A percentile compares a stretch with the other conserved stretches of the same genome.
Conservation (phyloP, 352 stramenopile genomes). For the Globisporangium uncinulatum region DNA sequence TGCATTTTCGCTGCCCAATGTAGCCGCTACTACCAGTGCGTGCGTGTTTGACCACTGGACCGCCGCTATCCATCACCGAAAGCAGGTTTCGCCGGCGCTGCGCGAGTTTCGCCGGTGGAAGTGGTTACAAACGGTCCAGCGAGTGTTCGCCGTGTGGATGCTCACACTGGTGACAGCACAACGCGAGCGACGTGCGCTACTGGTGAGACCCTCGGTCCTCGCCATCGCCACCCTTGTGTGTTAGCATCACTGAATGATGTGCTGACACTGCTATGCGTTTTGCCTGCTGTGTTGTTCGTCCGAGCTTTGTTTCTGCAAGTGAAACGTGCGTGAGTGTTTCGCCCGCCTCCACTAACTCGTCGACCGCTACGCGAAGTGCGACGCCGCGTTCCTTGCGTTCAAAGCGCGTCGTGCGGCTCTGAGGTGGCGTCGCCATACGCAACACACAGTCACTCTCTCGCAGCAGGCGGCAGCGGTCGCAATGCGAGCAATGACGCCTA, state of each 20-base stretch:
- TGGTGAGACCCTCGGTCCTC: background rate
- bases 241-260: no score
- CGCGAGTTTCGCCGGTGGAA: background rate
- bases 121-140: background rate
- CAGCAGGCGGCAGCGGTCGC: background rate
- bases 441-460: background rate
- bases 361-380: background rate
- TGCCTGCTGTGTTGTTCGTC: background rate
- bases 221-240: background rate
- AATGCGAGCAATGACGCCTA: background rate
- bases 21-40: background rate
- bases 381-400: background rate
- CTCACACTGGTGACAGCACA: background rate
- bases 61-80: background rate
- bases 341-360: background rate
- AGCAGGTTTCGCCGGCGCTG: background rate
- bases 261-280: background rate
- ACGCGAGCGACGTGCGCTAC: background rate
- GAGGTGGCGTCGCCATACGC: slow-evolving; percentile 1
- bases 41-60: slow-evolving; percentile 4
- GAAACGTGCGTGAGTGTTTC: background rate
- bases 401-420: background rate
- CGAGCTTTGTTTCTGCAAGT: slow-evolving; percentile 3
- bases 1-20: background rate
- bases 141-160: background rate